These are phyloP conservation scores for Malassezia japonica DNA, from an alignment of 1,284 basidiomycete genomes.

Conservation along the genomic window DNA sequence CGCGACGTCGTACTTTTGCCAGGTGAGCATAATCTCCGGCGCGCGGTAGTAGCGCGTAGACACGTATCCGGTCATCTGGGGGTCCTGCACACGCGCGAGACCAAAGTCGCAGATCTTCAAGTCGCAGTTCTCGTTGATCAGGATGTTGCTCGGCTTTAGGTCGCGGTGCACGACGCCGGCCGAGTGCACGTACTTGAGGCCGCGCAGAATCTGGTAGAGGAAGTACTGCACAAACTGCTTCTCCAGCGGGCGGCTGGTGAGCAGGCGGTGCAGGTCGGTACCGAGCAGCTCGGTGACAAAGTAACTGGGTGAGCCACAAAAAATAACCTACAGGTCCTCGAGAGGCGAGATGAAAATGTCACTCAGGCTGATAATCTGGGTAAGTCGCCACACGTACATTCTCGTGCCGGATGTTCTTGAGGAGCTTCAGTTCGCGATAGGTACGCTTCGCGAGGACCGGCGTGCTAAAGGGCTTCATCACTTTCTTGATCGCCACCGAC, in stretches of 20 bases:
- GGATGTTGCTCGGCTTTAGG: constrained; percentile 95
- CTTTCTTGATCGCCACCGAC: constrained; percentile 96
- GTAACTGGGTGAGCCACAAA: constrained; percentile 58
- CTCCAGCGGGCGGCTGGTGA: constrained; percentile 91
- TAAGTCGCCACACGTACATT: constrained; percentile 57
- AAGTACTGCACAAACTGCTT: constrained; percentile 99
- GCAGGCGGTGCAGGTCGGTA: constrained; percentile 89
- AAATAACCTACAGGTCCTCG: constrained; percentile 74
- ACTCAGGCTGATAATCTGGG: constrained; percentile 89
- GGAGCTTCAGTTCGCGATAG: constrained; percentile 92
- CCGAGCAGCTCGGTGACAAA: constrained; percentile 99
- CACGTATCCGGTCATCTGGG: constrained; percentile 99
- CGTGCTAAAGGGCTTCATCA: constrained; percentile 96
- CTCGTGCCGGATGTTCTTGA: constrained; percentile 98
- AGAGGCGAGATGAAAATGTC: constrained; percentile 99
- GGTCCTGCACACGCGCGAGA: constrained; percentile 81
- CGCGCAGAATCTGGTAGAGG: constrained; percentile 94
- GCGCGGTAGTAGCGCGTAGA: constrained; percentile 98
- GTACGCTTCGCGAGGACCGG: constrained; percentile 96
- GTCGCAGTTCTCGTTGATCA: constrained; percentile 99
- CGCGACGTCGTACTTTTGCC: constrained; percentile 98
- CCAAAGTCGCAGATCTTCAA: constrained; percentile 99
- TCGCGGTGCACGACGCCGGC: constrained; percentile 98
- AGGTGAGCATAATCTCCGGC: constrained; percentile 99
- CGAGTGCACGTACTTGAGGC: constrained; percentile 98